Evolutionary conservation across 352 stramenopile genomes (phyloP), one percentile per base, ranked within the genome.

Genomic region (Globisporangium ultimum): DNA sequence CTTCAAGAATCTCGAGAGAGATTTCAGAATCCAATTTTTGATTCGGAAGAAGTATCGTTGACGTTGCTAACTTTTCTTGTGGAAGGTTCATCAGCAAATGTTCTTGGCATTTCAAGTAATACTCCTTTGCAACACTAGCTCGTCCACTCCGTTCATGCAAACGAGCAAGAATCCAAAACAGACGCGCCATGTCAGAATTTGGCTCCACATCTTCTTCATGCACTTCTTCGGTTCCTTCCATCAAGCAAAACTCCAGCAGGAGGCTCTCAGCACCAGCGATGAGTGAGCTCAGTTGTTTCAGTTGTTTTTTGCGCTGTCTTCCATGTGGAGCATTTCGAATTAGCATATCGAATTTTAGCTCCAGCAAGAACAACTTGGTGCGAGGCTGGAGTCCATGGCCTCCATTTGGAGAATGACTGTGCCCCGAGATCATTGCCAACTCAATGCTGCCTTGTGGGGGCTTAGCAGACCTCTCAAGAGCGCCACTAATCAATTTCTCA

Each of bases 91-190:
- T 34, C 22, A 52, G 0, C 15, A 84, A 34, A 46, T 64, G 64
- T 10, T 80, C 63, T 46, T 69, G 71, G 55, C 81, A 88, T 56
- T 89, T 83, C 14, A 53, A 66, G 42, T 74, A 90, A 55, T 76
- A 88, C 15, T 78, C 61, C 41, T 85, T 84, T 1, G 78, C 77
- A 18, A 74, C 61, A 38, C 70, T 68, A 11, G 67, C 60, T 40
- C 81, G 70, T 6, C 72, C 69, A 45, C 50, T 72, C 12, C 72
- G 54, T n/a, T 88, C 78, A 32, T 74, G 70, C 50, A 88, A 72
- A 11, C 64, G 64, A 2, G 74, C 82, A 20, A 82, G 66, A 0
- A 91, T 48, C 82, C 80, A 91, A 43, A 89, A 71, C 18, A 88
- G 55, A 1, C 82, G 72, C n/a, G 66, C 28, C 7, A 80, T 20